Conservation (phyloP, 192 early-diverging fungal genomes). For the Martensiomyces pterosporus region DNA sequence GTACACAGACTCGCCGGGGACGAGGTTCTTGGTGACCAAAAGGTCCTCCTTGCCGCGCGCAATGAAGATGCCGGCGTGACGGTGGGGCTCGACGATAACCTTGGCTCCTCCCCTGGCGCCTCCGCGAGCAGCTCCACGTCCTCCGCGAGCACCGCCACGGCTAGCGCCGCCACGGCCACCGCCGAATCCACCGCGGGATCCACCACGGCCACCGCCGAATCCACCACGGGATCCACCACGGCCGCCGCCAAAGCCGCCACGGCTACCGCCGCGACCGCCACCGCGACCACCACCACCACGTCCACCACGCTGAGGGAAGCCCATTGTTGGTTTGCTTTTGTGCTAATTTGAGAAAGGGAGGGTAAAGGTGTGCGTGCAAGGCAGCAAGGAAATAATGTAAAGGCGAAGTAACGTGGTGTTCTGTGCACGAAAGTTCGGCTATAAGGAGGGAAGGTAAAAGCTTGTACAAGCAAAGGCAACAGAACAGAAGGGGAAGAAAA, state of each 20-base stretch:
- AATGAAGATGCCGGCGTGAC: constrained; percentile 94
- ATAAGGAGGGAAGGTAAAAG: no score
- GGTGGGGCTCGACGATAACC: constrained; percentile 95
- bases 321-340: constrained; percentile 35
- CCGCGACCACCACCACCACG: constrained; percentile 27
- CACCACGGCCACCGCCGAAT: constrained; percentile 14
- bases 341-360: no score
- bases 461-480: no score
- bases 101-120: constrained; percentile 89
- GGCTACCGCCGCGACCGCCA: constrained; percentile 48
- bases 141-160: constrained; percentile 52
- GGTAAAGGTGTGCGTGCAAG: no score
- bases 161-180: constrained; percentile 54
- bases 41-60: constrained; percentile 99
- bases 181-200: constrained; percentile 1
- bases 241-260: constrained; percentile 37
- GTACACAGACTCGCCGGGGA: constrained; percentile 95
- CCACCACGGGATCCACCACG: constrained; percentile 50
- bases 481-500: no score
- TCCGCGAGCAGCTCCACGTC: constrained; percentile 59
- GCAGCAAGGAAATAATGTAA: no score
- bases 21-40: constrained; percentile 97
- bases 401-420: no score
- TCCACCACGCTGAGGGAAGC: constrained; percentile 42
- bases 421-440: no score